These are phyloP conservation scores for Dryas drummondii DNA, from an alignment of 306 rosid species.

Conservation along the genomic window DNA sequence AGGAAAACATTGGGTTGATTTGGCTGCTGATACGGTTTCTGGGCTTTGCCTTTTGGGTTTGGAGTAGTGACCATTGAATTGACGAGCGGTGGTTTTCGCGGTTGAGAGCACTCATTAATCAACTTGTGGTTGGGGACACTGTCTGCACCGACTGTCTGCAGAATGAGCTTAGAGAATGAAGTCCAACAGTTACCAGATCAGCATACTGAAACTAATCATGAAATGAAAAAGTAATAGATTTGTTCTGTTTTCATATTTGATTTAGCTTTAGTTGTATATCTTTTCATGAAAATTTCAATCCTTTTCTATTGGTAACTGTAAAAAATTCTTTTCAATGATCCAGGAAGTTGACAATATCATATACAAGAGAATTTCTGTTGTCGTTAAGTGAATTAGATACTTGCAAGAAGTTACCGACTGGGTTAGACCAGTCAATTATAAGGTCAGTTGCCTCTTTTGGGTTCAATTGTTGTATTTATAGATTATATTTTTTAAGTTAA, in stretches of 20 bases:
- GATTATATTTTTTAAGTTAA: slow-evolving; percentile 1
- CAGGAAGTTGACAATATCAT: slow-evolving; percentile 63
- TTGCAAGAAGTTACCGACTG: slow-evolving; percentile 77
- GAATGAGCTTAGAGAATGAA: slow-evolving; percentile 72
- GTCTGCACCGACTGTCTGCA: slow-evolving; percentile 32
- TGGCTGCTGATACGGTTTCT: slow-evolving; percentile 10
- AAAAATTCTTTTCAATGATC: slow-evolving; percentile 26
- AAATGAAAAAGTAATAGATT: slow-evolving; percentile 51
- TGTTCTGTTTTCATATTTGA: neutral
- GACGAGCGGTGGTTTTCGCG: slow-evolving; percentile 26
- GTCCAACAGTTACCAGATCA: slow-evolving; percentile 42
- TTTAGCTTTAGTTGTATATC: neutral
- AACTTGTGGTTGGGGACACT: slow-evolving; percentile 25
- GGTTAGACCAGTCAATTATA: slow-evolving; percentile 68
- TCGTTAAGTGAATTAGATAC: slow-evolving; percentile 72
- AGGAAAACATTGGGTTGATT: slow-evolving; percentile 15
- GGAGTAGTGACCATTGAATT: slow-evolving; percentile 30
- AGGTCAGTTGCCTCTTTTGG: slow-evolving; percentile 46
- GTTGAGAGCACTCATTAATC: slow-evolving; percentile 28
- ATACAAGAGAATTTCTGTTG: slow-evolving; percentile 73
- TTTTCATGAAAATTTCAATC: slow-evolving; percentile 7
- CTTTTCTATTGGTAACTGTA: slow-evolving; percentile 18
- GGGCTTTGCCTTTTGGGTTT: slow-evolving; percentile 2
- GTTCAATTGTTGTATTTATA: neutral
- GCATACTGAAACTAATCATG: slow-evolving; percentile 38